Base-by-base conservation (phyloP, 495 filamentous ascomycete genomes). In the Thozetella sp. region DNA sequence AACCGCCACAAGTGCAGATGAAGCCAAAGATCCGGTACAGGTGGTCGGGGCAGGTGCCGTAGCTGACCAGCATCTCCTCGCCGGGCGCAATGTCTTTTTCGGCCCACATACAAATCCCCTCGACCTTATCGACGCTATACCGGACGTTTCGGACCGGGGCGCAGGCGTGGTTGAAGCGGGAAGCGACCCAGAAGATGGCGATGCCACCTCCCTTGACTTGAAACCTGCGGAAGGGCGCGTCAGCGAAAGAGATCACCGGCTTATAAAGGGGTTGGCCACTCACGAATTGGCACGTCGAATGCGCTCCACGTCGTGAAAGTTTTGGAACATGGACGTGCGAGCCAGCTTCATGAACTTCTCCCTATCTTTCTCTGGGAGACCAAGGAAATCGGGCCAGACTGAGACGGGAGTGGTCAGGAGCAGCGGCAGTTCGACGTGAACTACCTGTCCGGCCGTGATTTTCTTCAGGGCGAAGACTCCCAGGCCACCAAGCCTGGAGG, bases 161-260 rank as follows among this genome's bases (percentile, higher is more conserved):
- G 55, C 74, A 77, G 3, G 71, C 65, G 48, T 77, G 74, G 64
- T 77, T 77, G 55, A 77, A 74, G 9, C 71, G 62, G 0, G 71
- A 63, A 0, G 63, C 64, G 11, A 71, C 64, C 22, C 62, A 53
- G 17, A 72, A 74, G 19, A 76, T 51, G 19, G 67, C 69, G 2
- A 48, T 53, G 17, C 60, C 53, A 24, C 48, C 15, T 3, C n/a
- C 43, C n/a, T 55, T 60, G 61, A 71, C 25, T 34, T 62, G 24
- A 22, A 68, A 73, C 17, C 70, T 73, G 53, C 48, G 20, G 19
- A 26, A 26, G 56, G 60, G 45, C 63, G 54, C n/a, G 51, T 2
- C 6, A n/a, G 23, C 15, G 17, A 19, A 23, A 17, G 4, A n/a
- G 23, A 11, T 54, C 1, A 19, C 58, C 54, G 3, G 61, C 55